These are phyloP conservation scores for Candida sojae DNA, from an alignment of 1,139 yeast genomes.

Conservation along the genomic window DNA sequence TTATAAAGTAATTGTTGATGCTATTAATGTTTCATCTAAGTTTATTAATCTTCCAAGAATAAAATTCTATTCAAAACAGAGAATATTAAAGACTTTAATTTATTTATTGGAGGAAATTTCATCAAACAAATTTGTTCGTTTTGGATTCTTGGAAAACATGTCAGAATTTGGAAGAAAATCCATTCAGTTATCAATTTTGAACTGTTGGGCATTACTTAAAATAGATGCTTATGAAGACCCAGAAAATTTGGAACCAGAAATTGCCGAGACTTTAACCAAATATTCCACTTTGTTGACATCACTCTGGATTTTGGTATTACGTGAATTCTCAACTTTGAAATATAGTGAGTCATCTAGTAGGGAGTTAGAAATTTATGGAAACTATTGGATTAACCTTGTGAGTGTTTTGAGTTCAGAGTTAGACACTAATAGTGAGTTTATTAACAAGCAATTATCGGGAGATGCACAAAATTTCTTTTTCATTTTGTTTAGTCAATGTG, in stretches of 20 bases:
- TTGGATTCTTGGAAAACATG: conserved; percentile 45
- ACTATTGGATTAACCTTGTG: conserved; percentile 78
- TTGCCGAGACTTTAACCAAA: conserved; percentile 50
- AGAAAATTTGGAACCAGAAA: conserved; percentile 33
- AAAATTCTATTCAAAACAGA: conserved; percentile 51
- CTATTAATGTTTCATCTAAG: conserved; percentile 78
- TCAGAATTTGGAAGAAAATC: conserved; percentile 60
- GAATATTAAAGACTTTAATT: conserved; percentile 70
- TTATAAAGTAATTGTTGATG: conserved; percentile 72
- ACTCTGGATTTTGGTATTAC: conserved; percentile 74
- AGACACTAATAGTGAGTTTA: conserved; percentile 48
- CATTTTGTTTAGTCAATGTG: conserved; percentile 80
- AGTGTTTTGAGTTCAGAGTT: conserved; percentile 73
- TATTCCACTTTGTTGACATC: conserved; percentile 66
- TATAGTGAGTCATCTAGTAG: conserved; percentile 52
- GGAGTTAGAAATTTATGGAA: conserved; percentile 58
- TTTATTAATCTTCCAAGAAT: conserved; percentile 57
- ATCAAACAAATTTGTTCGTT: conserved; percentile 41
- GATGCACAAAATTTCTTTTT: conserved; percentile 78
- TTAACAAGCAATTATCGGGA: conserved; percentile 43
- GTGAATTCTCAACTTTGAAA: conserved; percentile 71
- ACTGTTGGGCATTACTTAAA: conserved; percentile 86
- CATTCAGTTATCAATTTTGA: conserved; percentile 69
- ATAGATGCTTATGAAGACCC: conserved; percentile 45
- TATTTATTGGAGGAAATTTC: conserved; percentile 67